Conservation (phyloP, 1,139 yeast genomes). For the Hanseniaspora uvarum region DNA sequence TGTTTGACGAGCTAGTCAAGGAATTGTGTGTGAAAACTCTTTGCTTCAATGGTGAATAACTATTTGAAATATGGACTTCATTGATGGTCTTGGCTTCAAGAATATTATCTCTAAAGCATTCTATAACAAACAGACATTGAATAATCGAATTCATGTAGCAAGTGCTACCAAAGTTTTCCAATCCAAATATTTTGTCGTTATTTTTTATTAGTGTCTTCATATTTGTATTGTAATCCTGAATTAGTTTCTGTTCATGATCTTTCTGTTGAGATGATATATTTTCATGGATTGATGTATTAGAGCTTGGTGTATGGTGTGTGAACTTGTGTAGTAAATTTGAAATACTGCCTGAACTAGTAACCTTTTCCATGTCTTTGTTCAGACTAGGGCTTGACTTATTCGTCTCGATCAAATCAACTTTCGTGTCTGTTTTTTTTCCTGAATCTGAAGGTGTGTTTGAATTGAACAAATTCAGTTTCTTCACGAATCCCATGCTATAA, state of each 20-base stretch:
- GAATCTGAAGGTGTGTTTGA: background rate
- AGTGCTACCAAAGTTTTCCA: conserved; percentile 91
- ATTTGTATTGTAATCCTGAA: background rate
- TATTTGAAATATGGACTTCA: conserved; percentile 29
- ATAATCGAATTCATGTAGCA: conserved; percentile 89
- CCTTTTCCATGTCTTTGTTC: background rate
- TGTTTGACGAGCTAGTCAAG: conserved; percentile 21
- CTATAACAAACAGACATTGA: conserved; percentile 74
- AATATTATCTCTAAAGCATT: conserved; percentile 54
- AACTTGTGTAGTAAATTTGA: conserved; percentile 3
- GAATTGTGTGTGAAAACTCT: conserved; percentile 37
- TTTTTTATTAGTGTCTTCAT: background rate
- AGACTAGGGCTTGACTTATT: background rate
- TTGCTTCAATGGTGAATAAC: conserved; percentile 37
- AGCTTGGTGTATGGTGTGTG: background rate
- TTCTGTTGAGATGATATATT: conserved; percentile 10
- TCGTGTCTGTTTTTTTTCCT: background rate
- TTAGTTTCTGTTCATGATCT: conserved; percentile 4
- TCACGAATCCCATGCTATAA: background rate
- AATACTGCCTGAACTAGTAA: background rate
- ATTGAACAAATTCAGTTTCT: background rate
- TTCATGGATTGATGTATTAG: background rate
- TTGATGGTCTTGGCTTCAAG: conserved; percentile 38
- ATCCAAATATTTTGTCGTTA: conserved; percentile 63
- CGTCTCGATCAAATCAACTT: background rate